Evolutionary conservation across 768 basidiomycete species (phyloP).

Genomic region (Tremella mesenterica): DNA sequence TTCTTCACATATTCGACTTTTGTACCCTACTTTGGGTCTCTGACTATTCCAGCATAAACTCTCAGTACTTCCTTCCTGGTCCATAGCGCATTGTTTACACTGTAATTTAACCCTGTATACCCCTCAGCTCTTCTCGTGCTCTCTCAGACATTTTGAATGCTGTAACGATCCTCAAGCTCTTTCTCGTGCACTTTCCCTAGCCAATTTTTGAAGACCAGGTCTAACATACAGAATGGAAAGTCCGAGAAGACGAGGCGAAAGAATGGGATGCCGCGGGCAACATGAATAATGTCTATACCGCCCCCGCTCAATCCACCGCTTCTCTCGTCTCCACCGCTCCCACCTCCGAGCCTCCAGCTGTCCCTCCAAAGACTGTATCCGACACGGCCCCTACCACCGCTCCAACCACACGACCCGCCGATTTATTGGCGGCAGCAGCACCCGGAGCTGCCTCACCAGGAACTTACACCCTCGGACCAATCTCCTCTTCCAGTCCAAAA

Average conservation of each 20-base stretch:
- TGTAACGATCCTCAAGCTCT: too few relatives aligned
- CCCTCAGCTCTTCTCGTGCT: too few relatives aligned
- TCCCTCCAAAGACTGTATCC: too few relatives aligned
- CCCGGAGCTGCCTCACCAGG: constrained; percentile 19
- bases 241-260: constrained; percentile 43
- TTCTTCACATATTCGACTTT: too few relatives aligned
- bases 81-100: too few relatives aligned
- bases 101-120: too few relatives aligned
- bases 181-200: too few relatives aligned
- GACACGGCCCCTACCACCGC: constrained; percentile 16
- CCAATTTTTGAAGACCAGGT: too few relatives aligned
- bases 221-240: constrained; percentile 44
- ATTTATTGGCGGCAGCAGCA: constrained; percentile 28
- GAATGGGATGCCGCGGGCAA: constrained; percentile 45
- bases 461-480: background rate
- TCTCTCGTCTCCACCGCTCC: constrained; percentile 8
- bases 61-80: too few relatives aligned
- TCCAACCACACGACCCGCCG: constrained; percentile 13
- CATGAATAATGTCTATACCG: constrained; percentile 46
- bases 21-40: too few relatives aligned
- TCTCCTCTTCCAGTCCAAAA: constrained; percentile 1
- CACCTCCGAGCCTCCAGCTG: constrained; percentile 2
- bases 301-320: constrained; percentile 14
- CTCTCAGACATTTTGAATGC: too few relatives aligned
- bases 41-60: too few relatives aligned